Base-by-base conservation (phyloP, 352 stramenopile species). In the Phytophthora podocarpi region DNA sequence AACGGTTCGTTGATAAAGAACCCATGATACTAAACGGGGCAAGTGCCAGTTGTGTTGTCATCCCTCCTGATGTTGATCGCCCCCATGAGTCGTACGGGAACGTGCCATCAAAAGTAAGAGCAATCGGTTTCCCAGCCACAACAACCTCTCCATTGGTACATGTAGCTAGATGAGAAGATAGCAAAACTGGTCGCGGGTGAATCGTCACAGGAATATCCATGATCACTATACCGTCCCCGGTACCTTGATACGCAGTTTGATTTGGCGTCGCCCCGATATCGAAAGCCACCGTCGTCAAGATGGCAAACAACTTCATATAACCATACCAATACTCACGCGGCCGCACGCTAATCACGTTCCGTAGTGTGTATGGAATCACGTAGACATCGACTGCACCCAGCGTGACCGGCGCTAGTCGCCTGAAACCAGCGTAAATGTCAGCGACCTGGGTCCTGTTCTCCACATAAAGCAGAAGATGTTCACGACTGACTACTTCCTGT, bases 381-480 rank as follows among this genome's bases (percentile, higher is more conserved):
- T 76, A 85, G 18, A 80, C 58, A 16, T 72, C 54, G 3, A 64
- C 45, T 5, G 43, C 48, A 9, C 70, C 68, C 11, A 80, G 39
- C 13, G 66, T 55, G 12, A 64, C 40, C 5, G 34, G 58, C 3
- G 24, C 11, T 10, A 71, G 24, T 20, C 68, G 56, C 12, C 30
- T 34, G 7, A 83, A 39, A 9, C 73, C 76, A 50, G 67, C 71
- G 30, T 81, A 82, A 27, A 82, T 67, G 21, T 76, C 70, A 7
- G 59, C 70, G 3, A 85, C 21, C 7, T 71, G 49, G 2, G 60
- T 67, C 16, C 49, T 37, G 45, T 80, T 76, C 20, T 72, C 55
- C 27, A 68, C 68, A 30, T 75, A 82, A 36, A 85, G 56, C 23
- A 81, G 53, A 13, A 85, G 36, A 50, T 80, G 45, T 13, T 82